Evolutionary conservation across 148 eudicot species (phyloP), one percentile per base, ranked within the genome.

Genomic region (Salicornia ramosissima): DNA sequence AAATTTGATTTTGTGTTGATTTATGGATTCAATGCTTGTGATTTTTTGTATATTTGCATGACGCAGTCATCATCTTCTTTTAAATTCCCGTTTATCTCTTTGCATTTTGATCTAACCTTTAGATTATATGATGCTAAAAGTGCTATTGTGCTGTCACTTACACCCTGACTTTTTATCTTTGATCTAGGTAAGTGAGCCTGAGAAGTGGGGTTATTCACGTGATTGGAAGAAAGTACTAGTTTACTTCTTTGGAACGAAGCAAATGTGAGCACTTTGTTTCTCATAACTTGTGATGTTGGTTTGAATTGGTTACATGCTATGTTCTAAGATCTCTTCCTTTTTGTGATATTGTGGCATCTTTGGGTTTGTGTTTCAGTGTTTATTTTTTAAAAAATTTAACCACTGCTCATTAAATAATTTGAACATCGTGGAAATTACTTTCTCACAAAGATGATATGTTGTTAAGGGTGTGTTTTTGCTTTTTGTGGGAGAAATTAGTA

Each of bases 201-300:
- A 86, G 75, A 86, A 87, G 83, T 94, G 96, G 96, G 93, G 96
- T 33, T 86, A 86, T 75, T 40, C 85, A 5, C 73, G 75, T 62
- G 93, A 91, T 76, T 77, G 76, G 87, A 94, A 89, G 88, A 94
- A 94, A 85, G 87, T 94, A 29, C 77, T 87, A 33, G 99, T 94
- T 16, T 77, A 73, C 78, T 94, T 94, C 74, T 94, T 88, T 76
- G 99, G 97, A 61, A 88, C 96, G 21, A 74, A 83, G 75, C 97
- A 94, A 82, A 89, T 94, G 99, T 94, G 82, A 94, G 99, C 86
- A 62, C n/a, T 71, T 40, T 67, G 25, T 39, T 28, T 11, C 26
- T 5, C 18, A 0, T 10, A 21, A 53, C n/a, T 34, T 34, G 24
- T 34, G 4, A 4, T 33, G n/a, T 51, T 21, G 12, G 19, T 46